These are phyloP conservation scores for Penicillium angulare DNA, from an alignment of 495 filamentous ascomycete genomes.

Conservation along the genomic window DNA sequence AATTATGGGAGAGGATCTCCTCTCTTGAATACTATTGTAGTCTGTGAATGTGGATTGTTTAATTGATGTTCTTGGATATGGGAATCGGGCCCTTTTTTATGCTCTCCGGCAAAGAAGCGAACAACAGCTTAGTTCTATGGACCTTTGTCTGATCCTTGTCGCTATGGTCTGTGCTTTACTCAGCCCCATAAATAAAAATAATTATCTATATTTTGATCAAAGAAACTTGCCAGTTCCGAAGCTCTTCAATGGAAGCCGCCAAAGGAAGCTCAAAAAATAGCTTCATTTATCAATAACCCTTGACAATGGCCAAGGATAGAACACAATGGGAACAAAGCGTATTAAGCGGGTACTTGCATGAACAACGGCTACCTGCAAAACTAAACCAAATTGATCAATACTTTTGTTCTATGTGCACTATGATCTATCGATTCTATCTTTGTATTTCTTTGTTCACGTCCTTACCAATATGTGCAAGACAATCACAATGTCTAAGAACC, in stretches of 20 bases:
- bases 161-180: neutral
- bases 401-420: constrained; percentile 14
- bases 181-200: too few species aligned
- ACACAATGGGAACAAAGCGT: neutral
- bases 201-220: too few species aligned
- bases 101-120: too few species aligned
- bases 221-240: neutral
- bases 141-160: neutral
- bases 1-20: too few species aligned
- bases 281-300: too few species aligned
- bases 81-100: neutral
- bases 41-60: neutral
- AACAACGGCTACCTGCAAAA: neutral
- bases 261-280: too few species aligned
- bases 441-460: neutral
- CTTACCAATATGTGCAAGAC: neutral
- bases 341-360: too few species aligned
- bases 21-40: too few species aligned
- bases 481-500: constrained; percentile 13
- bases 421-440: constrained; percentile 14
- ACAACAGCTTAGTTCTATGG: neutral
- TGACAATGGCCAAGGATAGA: too few species aligned
- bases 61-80: neutral
- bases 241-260: neutral
- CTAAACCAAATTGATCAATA: neutral